Evolutionary conservation across 257 asterid genomes (phyloP), one percentile per base, ranked within the genome.

Genomic region (Solanum tacnaense): DNA sequence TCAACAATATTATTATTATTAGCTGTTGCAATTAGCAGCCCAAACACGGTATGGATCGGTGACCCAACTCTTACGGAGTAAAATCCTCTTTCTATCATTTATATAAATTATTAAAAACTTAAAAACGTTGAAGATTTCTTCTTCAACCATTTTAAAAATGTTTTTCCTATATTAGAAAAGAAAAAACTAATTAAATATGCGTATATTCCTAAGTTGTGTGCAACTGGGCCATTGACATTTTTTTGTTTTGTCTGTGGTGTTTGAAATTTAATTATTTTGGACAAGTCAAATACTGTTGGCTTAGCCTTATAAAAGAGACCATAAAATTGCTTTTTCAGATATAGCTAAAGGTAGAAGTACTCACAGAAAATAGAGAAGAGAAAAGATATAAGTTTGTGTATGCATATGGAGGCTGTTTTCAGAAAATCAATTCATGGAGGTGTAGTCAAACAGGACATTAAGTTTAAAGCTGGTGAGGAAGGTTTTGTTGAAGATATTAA

Each of bases 41-140:
- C 31, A 84, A 21, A 88, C 85, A 60, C 88, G 86, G 90, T 70
- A 70, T 49, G 73, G 41, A 56, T 49, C 13, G 68, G 90, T 13
- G 36, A 87, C 75, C 92, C 94, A 89, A 81, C 56, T 86, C 85
- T 90, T 89, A 86, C 94, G 92, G 93, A 92, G 89, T 81, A 89
- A 88, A 86, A 10, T 83, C 39, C 91, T 83, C 90, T 73, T 52
- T 72, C 86, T 86, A 39, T 70, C 86, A 67, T 49, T 52, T 52
- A 52, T 52, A 52, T 73, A 78, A 39, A 38, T 89, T 67, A 93
- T 89, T 67, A 93, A 93, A 92, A 96, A 96, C 96, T 91, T 90
- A 91, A 94, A 91, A 94, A 92, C 94, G 98, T 95, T 96, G 99
- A 96, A 94, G 96, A 94, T 93, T 90, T 95, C 87, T 88, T 92